Evolutionary conservation across 192 early-diverging fungal species (phyloP), one percentile per base, ranked within the genome.

Genomic region (Coemansia sp.): DNA sequence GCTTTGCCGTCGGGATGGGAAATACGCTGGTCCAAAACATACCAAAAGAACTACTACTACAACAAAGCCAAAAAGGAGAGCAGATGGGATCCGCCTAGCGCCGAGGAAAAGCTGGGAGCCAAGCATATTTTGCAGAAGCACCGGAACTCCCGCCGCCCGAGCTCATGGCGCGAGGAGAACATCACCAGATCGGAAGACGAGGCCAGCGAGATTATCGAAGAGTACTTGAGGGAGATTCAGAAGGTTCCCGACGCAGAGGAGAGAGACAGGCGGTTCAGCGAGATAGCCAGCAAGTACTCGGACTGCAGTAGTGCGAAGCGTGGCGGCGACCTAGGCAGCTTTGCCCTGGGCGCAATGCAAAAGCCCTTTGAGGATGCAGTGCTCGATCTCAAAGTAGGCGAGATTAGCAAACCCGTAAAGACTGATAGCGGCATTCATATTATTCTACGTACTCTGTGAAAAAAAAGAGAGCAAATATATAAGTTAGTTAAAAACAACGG

Each of bases 111-210:
- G 23, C 62, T 64, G 9, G 41, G 42, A 11, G 96, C 92, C 15
- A 87, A 85, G 26, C 96, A 98, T 58, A 75, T 98, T 21, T 72
- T 98, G 12, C 91, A 93, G 51, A 98, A 98, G 69, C 93, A 97
- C 68, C 71, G 62, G 15, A 86, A 85, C 14, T 90, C 87, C 26
- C 81, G 96, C 32, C 80, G 90, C 14, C 94, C 96, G 10, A 87
- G 84, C 53, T 93, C 93, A 11, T 97, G 94, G 93, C 87, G 81
- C 67, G 83, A 94, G 86, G 81, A 81, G 36, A 82, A 80, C n/a
- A 95, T 99, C 43, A 93, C 92, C 0, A 83, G 91, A 10, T 84
- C 92, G n/a, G 91, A 90, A 58, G 88, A 94, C 53, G 93, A 98
- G 52, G 97, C 97, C 0, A 47, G 83, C 1, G 74, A 83, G 32